Evolutionary conservation across 441 rosid species (phyloP).

Genomic region (Croton setiger): DNA sequence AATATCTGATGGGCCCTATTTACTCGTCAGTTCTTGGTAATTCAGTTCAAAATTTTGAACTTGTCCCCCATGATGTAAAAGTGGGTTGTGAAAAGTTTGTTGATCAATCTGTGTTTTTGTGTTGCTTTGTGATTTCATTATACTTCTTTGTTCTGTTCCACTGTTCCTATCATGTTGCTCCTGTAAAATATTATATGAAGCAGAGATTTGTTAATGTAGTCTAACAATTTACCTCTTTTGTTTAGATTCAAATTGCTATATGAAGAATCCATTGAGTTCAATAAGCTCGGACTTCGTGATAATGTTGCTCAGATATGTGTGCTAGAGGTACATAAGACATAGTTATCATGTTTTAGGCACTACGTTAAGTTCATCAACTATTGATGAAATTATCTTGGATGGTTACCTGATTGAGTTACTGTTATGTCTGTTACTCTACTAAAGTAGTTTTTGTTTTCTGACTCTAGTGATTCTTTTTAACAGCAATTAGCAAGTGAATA

Average conservation of each 20-base stretch:
- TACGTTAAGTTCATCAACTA: not conserved
- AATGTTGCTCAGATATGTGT: slow-evolving; percentile 99
- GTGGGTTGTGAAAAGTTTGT: not conserved
- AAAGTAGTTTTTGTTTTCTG: slow-evolving; percentile 7
- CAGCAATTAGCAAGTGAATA: slow-evolving; percentile 42
- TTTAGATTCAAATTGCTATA: slow-evolving; percentile 80
- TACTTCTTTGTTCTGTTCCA: not conserved
- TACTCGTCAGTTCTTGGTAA: slow-evolving; percentile 2
- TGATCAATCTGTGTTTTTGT: not conserved
- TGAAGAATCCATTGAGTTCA: slow-evolving; percentile 81
- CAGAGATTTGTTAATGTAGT: slow-evolving; percentile 18
- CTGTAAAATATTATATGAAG: slow-evolving; percentile 8
- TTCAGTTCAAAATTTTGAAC: slow-evolving; percentile 1
- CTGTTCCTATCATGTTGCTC: not conserved
- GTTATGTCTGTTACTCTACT: not conserved
- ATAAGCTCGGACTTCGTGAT: slow-evolving; percentile 82
- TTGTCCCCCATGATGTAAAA: not conserved
- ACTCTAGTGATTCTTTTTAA: slow-evolving; percentile 10
- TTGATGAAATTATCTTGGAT: not conserved
- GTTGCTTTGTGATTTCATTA: not conserved
- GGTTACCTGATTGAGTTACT: slow-evolving; percentile 4
- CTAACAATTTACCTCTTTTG: slow-evolving; percentile 22
- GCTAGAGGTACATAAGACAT: slow-evolving; percentile 53
- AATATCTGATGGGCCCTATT: not conserved
- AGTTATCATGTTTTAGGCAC: slow-evolving; percentile 5